These are phyloP conservation scores for Rhizopus delemar DNA, from an alignment of 371 early-diverging fungal species.

Conservation along the genomic window DNA sequence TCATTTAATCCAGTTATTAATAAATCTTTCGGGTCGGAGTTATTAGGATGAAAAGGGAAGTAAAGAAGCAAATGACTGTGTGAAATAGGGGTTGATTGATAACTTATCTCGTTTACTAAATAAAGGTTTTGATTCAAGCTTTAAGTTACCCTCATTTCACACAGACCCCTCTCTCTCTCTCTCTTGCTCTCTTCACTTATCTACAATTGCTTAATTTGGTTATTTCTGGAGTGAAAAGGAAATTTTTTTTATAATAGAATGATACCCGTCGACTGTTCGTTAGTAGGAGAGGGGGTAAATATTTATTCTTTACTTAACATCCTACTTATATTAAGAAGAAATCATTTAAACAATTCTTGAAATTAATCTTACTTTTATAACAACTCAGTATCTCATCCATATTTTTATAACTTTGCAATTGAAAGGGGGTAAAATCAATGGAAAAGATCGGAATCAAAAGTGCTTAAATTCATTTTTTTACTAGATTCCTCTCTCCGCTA, in stretches of 20 bases:
- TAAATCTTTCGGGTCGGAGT: constrained; percentile 2
- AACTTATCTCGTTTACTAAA: background rate
- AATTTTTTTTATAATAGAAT: background rate
- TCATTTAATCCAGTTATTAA: background rate
- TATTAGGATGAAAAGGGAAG: background rate
- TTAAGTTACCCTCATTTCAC: background rate
- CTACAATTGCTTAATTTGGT: constrained; percentile 1
- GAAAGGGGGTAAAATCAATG: too few species aligned
- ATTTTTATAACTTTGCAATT: too few species aligned
- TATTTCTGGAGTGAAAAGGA: constrained; percentile 2
- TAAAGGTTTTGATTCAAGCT: background rate
- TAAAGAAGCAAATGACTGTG: background rate
- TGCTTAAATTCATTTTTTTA: too few species aligned
- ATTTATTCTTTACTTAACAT: too few species aligned
- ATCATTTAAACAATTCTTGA: too few species aligned
- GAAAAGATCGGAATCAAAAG: too few species aligned
- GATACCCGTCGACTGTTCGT: too few species aligned
- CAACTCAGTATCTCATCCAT: too few species aligned
- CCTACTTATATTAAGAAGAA: too few species aligned
- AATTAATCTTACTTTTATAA: too few species aligned
- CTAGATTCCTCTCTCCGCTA: too few species aligned
- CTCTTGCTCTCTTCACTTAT: background rate
- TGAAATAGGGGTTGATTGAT: background rate
- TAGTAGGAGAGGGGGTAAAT: too few species aligned
- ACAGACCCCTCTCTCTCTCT: background rate